Evolutionary conservation across 805 yeast genomes (phyloP), one percentile per base, ranked within the genome.

Genomic region (Ogataea thermomethanolica): DNA sequence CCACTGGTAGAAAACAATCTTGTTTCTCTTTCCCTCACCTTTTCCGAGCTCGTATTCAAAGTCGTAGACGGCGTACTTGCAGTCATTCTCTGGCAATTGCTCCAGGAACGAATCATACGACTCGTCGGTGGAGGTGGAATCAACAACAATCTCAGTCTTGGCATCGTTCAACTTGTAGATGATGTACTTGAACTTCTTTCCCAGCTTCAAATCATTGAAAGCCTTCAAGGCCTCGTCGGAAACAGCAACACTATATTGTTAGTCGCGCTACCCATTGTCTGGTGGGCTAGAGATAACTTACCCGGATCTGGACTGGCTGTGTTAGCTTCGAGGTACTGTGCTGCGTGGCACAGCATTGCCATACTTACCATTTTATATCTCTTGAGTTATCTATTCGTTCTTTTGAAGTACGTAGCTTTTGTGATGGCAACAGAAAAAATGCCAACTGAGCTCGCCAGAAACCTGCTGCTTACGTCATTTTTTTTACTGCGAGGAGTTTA

Each of bases 41-140:
- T 78, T 79, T 52, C 84, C 78, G 45, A 87, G 71, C 67, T 89
- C 95, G 69, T 90, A 93, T 72, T 91, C 97, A 58, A 93, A 91
- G 71, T 91, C 98, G 71, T 88, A 93, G 42, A 93, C 81, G 45
- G 98, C 99, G 66, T 93, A 93, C 67, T 90, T 81, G 71, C 97
- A 88, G 63, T 91, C 96, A 64, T 85, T 78, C 73, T 93, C 99
- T 56, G 98, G 96, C 58, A 93, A 79, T 61, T 84, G 78, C 64
- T 79, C 88, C 57, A 91, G 69, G 69, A 93, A 93, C 27, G 79
- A 69, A 58, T 93, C 98, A 70, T 93, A 93, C 55, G 81, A 84
- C 27, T 58, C 60, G 17, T 80, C 84, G 38, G 74, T 69, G 40
- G 96, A 88, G 48, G 91, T 85, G 66, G 83, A 78, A 59, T 81